Evolutionary conservation across 352 stramenopile genomes (phyloP), one percentile per base, ranked within the genome.

Genomic region (Pythium brassicae): DNA sequence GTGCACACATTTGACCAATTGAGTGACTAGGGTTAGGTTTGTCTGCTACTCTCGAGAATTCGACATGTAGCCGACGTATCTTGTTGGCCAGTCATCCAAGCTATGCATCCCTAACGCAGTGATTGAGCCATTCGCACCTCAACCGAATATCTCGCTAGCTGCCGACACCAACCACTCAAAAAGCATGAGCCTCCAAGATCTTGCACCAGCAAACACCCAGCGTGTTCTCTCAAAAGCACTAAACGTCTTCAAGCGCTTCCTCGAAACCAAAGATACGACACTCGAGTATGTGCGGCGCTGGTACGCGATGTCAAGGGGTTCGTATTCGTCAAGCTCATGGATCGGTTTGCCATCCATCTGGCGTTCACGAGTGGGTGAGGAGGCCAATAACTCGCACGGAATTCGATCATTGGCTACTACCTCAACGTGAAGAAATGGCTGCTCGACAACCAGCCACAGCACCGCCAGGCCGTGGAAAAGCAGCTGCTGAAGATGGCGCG

Each of bases 191-290:
- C 9, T 47, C 14, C 32, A 55, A 11, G 25, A 42, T 7, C 23
- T 55, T 2, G 19, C 42, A 5, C 37, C 51, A 2, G 26, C 17
- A 8, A 59, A 59, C 29, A 27, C 29, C n/a, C 34, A 46, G 29
- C 15, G 20, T 12, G n/a, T 43, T 11, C 43, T 27, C 17, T 11
- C 5, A 4, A 50, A 25, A 0, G 39, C 51, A 14, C 10, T 57
- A 17, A 57, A 32, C 39, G 19, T 20, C 15, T 56, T 56, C 19
- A 49, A 56, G 37, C 15, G 50, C 15, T 56, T 42, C 4, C 39
- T 57, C 2, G 26, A 0, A 22, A 14, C 4, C 15, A 4, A 51
- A 25, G 26, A 22, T 10, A 39, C 26, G n/a, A 51, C 46, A 14
- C 14, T 51, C 46, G 26, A 51, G 25, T 29, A 35, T 22, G 25